Percentiles rank a stretch among this genome's conserved stretches.
phyloP scores from a whole-genome alignment of 78 protist genomes.

The Bigelowiella natans region DNA sequence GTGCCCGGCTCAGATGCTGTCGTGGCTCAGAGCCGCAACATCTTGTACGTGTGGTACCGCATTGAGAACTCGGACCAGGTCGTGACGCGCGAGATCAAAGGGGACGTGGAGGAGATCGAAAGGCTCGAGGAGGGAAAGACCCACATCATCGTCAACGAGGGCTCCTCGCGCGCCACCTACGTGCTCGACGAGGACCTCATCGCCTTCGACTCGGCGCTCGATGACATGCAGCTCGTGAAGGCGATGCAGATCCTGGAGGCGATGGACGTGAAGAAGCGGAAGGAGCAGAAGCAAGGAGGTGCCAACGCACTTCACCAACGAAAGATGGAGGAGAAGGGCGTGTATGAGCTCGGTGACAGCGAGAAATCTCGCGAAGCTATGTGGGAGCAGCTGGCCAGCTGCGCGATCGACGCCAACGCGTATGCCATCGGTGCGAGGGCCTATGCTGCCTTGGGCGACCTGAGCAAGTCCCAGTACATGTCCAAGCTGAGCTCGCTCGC shows the following conservation, averaged over 20 bases:
- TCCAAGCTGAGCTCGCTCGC: background rate
- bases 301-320: too few relatives aligned
- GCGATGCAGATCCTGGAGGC: background rate
- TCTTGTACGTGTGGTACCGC: conserved; percentile 73
- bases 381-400: conserved; percentile 55
- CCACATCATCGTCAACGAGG: conserved; percentile 72
- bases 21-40: conserved; percentile 64
- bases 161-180: conserved; percentile 43
- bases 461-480: conserved; percentile 38
- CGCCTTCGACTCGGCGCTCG: conserved; percentile 56
- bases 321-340: background rate
- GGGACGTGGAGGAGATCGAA: conserved; percentile 70
- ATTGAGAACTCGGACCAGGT: conserved; percentile 53
- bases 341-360: background rate
- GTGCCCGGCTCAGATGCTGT: conserved; percentile 72
- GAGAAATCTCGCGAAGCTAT: conserved; percentile 47
- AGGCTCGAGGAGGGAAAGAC: conserved; percentile 49
- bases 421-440: conserved; percentile 55
- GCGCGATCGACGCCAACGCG: conserved; percentile 27
- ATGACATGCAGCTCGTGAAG: background rate
- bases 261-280: too few relatives aligned
- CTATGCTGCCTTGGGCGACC: conserved; percentile 63
- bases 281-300: too few relatives aligned
- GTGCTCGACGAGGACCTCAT: conserved; percentile 65
- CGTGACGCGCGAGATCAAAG: conserved; percentile 44